phyloP scores from a whole-genome alignment of 169 alveolate species.

The Cryptosporidium felis region DNA sequence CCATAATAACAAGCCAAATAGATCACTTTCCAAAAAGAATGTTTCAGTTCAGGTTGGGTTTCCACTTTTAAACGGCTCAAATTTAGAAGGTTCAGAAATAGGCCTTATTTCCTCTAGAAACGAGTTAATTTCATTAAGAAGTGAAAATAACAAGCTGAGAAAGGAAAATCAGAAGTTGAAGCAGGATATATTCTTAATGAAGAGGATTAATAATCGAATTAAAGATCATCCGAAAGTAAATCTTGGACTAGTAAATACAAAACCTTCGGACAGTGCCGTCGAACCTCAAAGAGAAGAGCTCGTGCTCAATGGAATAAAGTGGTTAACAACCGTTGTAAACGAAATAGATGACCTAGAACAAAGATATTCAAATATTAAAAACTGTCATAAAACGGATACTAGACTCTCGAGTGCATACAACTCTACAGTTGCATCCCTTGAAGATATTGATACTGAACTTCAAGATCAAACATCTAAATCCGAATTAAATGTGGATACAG shows the following conservation, averaged over 20 bases:
- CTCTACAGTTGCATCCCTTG: constrained; percentile 66
- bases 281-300: neutral
- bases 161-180: constrained; percentile 62
- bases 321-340: constrained; percentile 55
- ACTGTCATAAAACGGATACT: neutral
- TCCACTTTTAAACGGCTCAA: neutral
- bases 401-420: constrained; percentile 28
- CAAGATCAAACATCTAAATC: neutral
- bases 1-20: neutral
- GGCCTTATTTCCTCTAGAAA: constrained; percentile 24
- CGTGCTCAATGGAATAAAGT: constrained; percentile 11
- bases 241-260: neutral
- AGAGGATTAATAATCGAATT: constrained; percentile 20
- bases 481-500: neutral
- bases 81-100: neutral
- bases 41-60: constrained; percentile 52
- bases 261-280: neutral
- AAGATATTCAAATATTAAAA: constrained; percentile 17
- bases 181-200: constrained; percentile 32
- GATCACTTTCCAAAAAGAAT: constrained; percentile 10
- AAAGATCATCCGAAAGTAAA: neutral
- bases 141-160: constrained; percentile 34
- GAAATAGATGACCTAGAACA: constrained; percentile 58
- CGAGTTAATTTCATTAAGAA: constrained; percentile 40
- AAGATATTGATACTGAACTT: constrained; percentile 4